Evolutionary conservation across 2,329 filamentous ascomycete species (phyloP), one percentile per base, ranked within the genome.

Genomic region (Ceratocystis albifundus): DNA sequence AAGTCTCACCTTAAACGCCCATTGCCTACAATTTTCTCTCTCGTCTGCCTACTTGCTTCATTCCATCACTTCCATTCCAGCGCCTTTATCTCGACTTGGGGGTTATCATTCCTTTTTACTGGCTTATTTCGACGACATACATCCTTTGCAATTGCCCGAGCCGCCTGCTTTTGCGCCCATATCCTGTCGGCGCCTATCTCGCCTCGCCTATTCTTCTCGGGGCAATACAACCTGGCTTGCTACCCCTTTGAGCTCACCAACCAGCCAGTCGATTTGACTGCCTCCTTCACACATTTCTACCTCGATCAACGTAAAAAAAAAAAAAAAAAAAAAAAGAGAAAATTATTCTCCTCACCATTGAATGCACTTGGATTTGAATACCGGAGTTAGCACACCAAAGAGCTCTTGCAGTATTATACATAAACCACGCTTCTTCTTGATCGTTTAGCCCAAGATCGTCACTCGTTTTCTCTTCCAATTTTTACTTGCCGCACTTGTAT

Each of bases 101-200:
- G 36, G 36, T 41, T 10, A 41, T 41, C 46, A 57, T 30, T 57
- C 53, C 53, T 57, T 28, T 30, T 28, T 17, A 57, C 53, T 57
- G 53, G 53, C 53, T 57, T 57, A 57, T 57, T 57, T 57, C 53
- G 53, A 57, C 53, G 53, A 57, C 53, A 57, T 57, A 22, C 28
- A n/a, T 57, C 53, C 25, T 57, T 57, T 30, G 53, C 10, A 30
- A 57, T 22, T n/a, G n/a, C 46, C 22, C 15, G 10, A 57, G 25
- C 53, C 53, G 53, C 53, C 53, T 17, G 53, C n/a, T 15, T 57
- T 57, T 30, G 53, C 53, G 53, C 53, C 53, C 17, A 57, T 17
- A 20, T 28, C 22, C 5, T 17, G 53, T 30, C 15, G 53, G 53
- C 53, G 53, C 53, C 53, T 57, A 57, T 57, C 53, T 57, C 53